Evolutionary conservation across 73 alveolate genomes (phyloP), one percentile per base, ranked within the genome.

Genomic region (Paramecium pentaurelia): DNA sequence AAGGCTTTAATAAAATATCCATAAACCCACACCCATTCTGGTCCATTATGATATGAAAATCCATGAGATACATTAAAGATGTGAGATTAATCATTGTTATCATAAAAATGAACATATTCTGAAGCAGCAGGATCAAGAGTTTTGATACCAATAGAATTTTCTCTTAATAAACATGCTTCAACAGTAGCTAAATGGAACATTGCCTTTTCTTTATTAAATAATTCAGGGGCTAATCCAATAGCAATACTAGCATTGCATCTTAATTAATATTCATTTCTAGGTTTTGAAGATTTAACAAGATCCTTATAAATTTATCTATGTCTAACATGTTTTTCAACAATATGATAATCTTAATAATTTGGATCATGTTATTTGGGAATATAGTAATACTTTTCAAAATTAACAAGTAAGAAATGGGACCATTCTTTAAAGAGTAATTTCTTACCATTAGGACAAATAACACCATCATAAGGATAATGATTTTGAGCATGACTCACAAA

Each of bases 191-290:
- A 89, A 83, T 97, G 97, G 47, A 86, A 77, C 45, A 93, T 60
- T 0, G 98, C 99, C 77, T 96, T 95, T 54, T 95, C 93, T 71
- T 86, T 91, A 45, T 92, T 75, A 86, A 98, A 98, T 37, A 98
- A 88, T 86, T 97, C 99, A 5, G 99, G 99, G 11, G 99, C 99
- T 9, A 96, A 94, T 10, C 99, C 99, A 93, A 98, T 94, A 8
- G 99, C 99, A 6, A 98, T 94, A 87, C 95, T 86, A 12, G 97
- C 95, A 92, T 98, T 98, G 58, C 98, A 97, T 86, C 99, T 95
- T 58, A 97, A 94, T 88, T 98, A 97, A 70, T 96, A 96, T 91
- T 96, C 99, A 68, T 96, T 95, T 86, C 98, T 93, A 18, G 71
- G 95, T 40, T 95, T 95, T 20, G 96, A 86, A 51, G 98, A 95